Evolutionary conservation across 108 stramenopile species (phyloP).

Genomic region (Cylindrotheca fusiformis): DNA sequence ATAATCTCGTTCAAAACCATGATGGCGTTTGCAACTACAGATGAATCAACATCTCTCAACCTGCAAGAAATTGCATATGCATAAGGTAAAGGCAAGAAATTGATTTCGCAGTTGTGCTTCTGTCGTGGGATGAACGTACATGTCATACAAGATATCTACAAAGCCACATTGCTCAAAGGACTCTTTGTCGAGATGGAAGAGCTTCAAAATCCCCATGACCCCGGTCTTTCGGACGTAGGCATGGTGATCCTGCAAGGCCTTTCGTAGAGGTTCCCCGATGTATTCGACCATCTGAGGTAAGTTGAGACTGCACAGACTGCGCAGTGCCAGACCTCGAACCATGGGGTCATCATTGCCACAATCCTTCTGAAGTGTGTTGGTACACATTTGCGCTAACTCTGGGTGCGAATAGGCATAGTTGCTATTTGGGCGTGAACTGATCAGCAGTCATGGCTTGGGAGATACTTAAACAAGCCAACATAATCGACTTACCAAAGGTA

Average conservation of each 20-base stretch:
- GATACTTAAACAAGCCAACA: too few species aligned
- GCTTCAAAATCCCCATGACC: slow-evolving; percentile 97
- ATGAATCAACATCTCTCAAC: slow-evolving; percentile 92
- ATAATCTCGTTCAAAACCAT: slow-evolving; percentile 96
- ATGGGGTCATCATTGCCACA: slow-evolving; percentile 98
- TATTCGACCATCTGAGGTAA: slow-evolving; percentile 98
- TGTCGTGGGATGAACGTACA: slow-evolving; percentile 28
- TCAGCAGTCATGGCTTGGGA: too few species aligned
- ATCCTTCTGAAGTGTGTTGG: slow-evolving; percentile 98
- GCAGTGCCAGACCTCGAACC: slow-evolving; percentile 97
- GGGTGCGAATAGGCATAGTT: slow-evolving; percentile 96
- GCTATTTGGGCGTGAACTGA: too few species aligned
- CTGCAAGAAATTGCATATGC: too few species aligned
- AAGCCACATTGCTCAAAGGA: slow-evolving; percentile 75
- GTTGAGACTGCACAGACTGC: slow-evolving; percentile 89
- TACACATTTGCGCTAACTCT: slow-evolving; percentile 99
- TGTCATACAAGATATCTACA: slow-evolving; percentile 94
- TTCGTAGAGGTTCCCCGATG: slow-evolving; percentile 83
- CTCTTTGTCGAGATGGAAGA: slow-evolving; percentile 89
- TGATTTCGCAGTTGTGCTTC: not conserved
- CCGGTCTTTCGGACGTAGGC: slow-evolving; percentile 98
- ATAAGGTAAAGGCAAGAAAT: not conserved
- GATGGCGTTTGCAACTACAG: slow-evolving; percentile 95
- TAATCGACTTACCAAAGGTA: slow-evolving; percentile 57
- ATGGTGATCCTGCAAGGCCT: slow-evolving; percentile 83